phyloP scores from a whole-genome alignment of 306 rosid species.

The Glycine soja region DNA sequence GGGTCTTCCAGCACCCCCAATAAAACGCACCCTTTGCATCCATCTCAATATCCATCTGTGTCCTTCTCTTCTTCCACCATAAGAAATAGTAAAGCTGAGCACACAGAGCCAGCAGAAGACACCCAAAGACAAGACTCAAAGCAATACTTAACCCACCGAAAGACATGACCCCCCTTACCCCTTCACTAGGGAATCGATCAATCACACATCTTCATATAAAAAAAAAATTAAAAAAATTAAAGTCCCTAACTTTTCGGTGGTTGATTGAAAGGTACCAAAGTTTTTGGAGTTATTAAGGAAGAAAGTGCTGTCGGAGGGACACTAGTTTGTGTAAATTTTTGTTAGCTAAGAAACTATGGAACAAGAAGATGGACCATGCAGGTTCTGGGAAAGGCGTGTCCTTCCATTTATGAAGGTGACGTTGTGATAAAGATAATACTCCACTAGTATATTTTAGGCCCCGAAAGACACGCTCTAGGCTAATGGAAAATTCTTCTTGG shows the following conservation, averaged over 20 bases:
- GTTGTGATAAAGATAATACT: conserved; percentile 2
- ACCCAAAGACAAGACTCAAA: conserved; percentile 75
- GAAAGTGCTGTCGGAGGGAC: background rate
- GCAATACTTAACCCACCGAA: conserved; percentile 68
- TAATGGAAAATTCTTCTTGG: conserved; percentile 35
- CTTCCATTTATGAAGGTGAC: conserved; percentile 47
- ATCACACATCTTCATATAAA: conserved; percentile 50
- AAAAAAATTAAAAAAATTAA: no score
- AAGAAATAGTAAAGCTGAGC: conserved; percentile 83
- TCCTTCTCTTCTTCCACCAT: conserved; percentile 77
- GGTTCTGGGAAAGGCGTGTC: conserved; percentile 1
- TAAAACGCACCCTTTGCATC: conserved; percentile 60
- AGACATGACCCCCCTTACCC: conserved; percentile 45
- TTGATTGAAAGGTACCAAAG: no score
- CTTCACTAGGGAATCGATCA: no score
- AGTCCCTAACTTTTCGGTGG: no score
- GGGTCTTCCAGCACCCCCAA: conserved; percentile 60
- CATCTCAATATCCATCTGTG: conserved; percentile 59
- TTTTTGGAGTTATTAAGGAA: conserved; percentile 29
- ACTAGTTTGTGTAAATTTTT: background rate
- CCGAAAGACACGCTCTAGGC: conserved; percentile 48
- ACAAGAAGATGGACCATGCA: conserved; percentile 42
- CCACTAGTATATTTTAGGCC: conserved; percentile 14
- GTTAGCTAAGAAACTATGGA: conserved; percentile 1
- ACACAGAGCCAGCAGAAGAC: conserved; percentile 62